These are phyloP conservation scores for Xylariales sp. DNA, from an alignment of 2,329 filamentous ascomycete species.

Conservation along the genomic window DNA sequence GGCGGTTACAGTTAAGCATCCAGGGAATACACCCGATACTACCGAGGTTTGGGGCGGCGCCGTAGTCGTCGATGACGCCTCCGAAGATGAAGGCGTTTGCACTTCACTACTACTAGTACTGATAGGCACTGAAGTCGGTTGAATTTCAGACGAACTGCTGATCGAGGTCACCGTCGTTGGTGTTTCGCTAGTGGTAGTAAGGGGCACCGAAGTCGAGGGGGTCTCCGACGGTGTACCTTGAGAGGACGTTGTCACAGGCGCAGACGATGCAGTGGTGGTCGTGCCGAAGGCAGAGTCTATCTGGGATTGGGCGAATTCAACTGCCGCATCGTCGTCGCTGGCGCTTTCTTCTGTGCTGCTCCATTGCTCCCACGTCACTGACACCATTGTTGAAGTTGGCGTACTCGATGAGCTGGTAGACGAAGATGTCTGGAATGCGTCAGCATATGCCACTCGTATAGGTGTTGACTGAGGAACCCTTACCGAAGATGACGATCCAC, in stretches of 20 bases:
- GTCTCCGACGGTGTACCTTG: not conserved
- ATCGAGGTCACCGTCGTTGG: too few relatives aligned
- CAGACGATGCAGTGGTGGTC: not conserved
- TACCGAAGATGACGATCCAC: not conserved
- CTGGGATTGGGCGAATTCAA: not conserved
- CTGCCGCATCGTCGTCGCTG: conserved; percentile 25
- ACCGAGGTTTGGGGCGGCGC: not conserved
- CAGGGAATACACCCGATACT: not conserved
- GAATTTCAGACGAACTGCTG: too few relatives aligned
- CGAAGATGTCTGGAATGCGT: conserved; percentile 5
- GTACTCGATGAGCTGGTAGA: conserved; percentile 10
- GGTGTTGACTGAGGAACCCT: not conserved
- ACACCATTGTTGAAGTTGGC: conserved; percentile 14
- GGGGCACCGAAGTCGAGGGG: not conserved
- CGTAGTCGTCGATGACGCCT: not conserved
- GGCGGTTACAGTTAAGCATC: not conserved
- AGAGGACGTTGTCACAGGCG: not conserved
- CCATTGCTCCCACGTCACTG: conserved; percentile 21
- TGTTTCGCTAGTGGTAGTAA: not conserved
- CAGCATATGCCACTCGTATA: not conserved
- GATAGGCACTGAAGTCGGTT: too few relatives aligned
- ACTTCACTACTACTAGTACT: too few relatives aligned
- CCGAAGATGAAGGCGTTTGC: not conserved
- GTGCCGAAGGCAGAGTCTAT: not conserved
- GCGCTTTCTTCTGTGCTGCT: conserved; percentile 27